A percentile compares a stretch with the other conserved stretches of the same genome.
These are phyloP conservation scores for Cyamopsis tetragonoloba DNA, from an alignment of 306 rosid species.

Conservation along the genomic window DNA sequence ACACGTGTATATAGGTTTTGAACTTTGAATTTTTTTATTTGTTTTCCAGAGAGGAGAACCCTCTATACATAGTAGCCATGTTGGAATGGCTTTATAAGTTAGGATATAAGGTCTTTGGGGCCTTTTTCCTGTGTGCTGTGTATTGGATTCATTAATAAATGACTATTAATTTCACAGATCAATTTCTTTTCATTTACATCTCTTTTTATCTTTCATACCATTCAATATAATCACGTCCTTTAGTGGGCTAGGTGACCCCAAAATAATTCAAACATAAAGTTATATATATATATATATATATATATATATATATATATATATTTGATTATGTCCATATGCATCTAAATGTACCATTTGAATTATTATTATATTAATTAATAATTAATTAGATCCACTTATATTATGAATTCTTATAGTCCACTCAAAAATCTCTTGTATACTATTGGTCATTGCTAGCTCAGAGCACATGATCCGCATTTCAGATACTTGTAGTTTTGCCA, in stretches of 20 bases:
- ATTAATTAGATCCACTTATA: not conserved
- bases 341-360: not conserved
- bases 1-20: constrained; percentile 37
- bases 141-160: constrained; percentile 48
- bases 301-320: too few relatives aligned
- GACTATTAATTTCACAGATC: constrained; percentile 20
- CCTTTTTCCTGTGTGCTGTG: constrained; percentile 58
- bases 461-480: constrained; percentile 46
- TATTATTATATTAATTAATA: too few relatives aligned
- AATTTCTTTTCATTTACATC: not conserved
- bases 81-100: constrained; percentile 22
- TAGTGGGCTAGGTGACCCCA: not conserved
- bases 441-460: constrained; percentile 6
- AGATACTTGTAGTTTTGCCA: constrained; percentile 46
- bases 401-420: not conserved
- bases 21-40: constrained; percentile 16
- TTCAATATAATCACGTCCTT: not conserved
- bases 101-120: constrained; percentile 64
- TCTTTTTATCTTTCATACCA: not conserved
- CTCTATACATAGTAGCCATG: constrained; percentile 28
- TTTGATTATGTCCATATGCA: not conserved
- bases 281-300: not conserved
- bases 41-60: constrained; percentile 23
- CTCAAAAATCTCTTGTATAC: not conserved
- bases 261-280: not conserved